Evolutionary conservation across 208 protist species (phyloP).

Genomic region (Balamuthia mandrillaris): DNA sequence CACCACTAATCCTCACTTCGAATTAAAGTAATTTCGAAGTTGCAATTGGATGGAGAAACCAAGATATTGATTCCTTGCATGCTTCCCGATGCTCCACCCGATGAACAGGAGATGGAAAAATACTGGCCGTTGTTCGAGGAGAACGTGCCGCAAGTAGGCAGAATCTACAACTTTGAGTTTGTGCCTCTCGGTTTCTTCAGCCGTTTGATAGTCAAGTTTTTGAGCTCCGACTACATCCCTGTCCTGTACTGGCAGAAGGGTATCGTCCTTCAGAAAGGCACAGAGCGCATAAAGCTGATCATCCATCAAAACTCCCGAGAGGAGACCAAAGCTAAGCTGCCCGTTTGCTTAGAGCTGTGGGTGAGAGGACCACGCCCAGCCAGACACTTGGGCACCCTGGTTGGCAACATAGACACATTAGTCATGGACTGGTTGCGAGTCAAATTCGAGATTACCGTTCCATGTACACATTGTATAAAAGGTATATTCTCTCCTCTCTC

Average conservation of each 20-base stretch:
- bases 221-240: not conserved
- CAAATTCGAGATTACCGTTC: conserved; percentile 31
- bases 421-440: conserved; percentile 25
- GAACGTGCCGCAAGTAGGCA: conserved; percentile 8
- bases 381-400: conserved; percentile 1
- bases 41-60: not conserved
- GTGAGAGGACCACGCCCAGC: conserved; percentile 12
- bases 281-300: conserved; percentile 27
- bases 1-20: too few species aligned
- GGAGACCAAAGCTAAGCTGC: conserved; percentile 41
- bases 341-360: conserved; percentile 27
- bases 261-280: not conserved
- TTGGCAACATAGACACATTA: conserved; percentile 34
- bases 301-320: not conserved
- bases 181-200: conserved; percentile 37
- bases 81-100: not conserved
- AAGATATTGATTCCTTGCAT: conserved; percentile 25
- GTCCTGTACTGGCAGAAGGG: conserved; percentile 35
- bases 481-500: not conserved
- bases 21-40: not conserved
- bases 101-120: not conserved
- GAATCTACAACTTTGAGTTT: conserved; percentile 40
- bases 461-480: conserved; percentile 28
- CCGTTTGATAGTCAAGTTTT: conserved; percentile 6
- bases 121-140: conserved; percentile 30